phyloP scores from a whole-genome alignment of 345 rosid genomes.

The Microcos paniculata region DNA sequence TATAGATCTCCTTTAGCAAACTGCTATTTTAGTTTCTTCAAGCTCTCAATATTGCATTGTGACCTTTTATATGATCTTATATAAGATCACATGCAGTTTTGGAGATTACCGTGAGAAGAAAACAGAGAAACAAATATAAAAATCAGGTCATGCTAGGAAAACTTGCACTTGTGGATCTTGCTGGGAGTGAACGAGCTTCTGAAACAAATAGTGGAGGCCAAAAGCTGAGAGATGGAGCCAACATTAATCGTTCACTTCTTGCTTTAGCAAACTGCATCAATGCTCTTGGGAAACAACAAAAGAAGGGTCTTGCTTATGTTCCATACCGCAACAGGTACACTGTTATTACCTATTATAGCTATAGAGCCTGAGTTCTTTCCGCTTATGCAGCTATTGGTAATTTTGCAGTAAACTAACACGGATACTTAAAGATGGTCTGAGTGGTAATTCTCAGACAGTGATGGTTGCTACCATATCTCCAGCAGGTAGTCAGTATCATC shows the following conservation, averaged over 20 bases:
- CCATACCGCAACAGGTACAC: conserved; percentile 69
- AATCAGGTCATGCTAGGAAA: conserved; percentile 84
- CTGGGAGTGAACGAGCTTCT: conserved; percentile 97
- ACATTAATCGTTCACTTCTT: conserved; percentile 40
- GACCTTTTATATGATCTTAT: conserved; percentile 6
- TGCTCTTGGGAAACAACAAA: conserved; percentile 92
- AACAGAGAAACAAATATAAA: conserved; percentile 62
- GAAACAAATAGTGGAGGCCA: conserved; percentile 91
- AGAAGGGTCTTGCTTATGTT: conserved; percentile 96
- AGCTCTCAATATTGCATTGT: background rate
- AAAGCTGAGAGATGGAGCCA: conserved; percentile 96
- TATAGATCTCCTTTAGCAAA: background rate
- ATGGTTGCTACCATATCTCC: conserved; percentile 91
- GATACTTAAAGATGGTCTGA: conserved; percentile 96
- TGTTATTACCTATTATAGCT: conserved; percentile 8
- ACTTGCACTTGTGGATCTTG: conserved; percentile 98
- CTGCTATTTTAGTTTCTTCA: background rate
- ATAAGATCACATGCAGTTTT: conserved; percentile 87
- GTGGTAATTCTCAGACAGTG: conserved; percentile 96
- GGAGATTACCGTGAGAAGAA: conserved; percentile 80
- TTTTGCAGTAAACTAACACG: conserved; percentile 74
- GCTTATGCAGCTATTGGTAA: conserved; percentile 1
- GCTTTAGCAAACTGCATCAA: conserved; percentile 96
- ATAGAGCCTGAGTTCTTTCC: background rate
- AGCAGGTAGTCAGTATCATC: conserved; percentile 60